Evolutionary conservation across 2,329 filamentous ascomycete genomes (phyloP).

Genomic region (Pezicula carpinea): DNA sequence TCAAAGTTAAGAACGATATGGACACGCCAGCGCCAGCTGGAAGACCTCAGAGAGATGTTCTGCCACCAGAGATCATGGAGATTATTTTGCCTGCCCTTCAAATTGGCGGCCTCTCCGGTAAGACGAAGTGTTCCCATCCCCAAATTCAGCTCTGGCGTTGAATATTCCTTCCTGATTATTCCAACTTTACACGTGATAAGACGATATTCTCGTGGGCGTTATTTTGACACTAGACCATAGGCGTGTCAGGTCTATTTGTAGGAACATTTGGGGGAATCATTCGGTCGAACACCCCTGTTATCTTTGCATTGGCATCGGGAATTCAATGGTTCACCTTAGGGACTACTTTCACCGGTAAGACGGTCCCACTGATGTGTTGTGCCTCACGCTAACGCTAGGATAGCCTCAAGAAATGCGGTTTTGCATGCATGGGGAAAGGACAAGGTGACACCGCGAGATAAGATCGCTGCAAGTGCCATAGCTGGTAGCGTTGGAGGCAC

Average conservation of each 20-base stretch:
- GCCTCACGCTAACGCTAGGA: slow-evolving; percentile 3
- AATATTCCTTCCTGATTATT: neutral
- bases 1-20: slow-evolving; percentile 24
- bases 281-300: slow-evolving; percentile 57
- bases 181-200: slow-evolving; percentile 14
- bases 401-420: slow-evolving; percentile 45
- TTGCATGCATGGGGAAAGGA: slow-evolving; percentile 40
- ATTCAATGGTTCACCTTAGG: slow-evolving; percentile 80
- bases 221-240: slow-evolving; percentile 32
- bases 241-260: slow-evolving; percentile 55
- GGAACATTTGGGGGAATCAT: slow-evolving; percentile 70
- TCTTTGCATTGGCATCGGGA: slow-evolving; percentile 69
- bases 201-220: neutral
- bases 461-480: slow-evolving; percentile 61
- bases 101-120: slow-evolving; percentile 57
- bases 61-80: slow-evolving; percentile 40
- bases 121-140: slow-evolving; percentile 9
- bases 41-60: slow-evolving; percentile 5
- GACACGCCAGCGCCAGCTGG: neutral
- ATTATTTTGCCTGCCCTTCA: slow-evolving; percentile 49
- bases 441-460: slow-evolving; percentile 49
- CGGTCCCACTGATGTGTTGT: neutral
- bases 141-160: neutral
- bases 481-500: slow-evolving; percentile 67
- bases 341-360: slow-evolving; percentile 68